Conservation (phyloP, 345 rosid species). For the Aquilaria yunnanensis region DNA sequence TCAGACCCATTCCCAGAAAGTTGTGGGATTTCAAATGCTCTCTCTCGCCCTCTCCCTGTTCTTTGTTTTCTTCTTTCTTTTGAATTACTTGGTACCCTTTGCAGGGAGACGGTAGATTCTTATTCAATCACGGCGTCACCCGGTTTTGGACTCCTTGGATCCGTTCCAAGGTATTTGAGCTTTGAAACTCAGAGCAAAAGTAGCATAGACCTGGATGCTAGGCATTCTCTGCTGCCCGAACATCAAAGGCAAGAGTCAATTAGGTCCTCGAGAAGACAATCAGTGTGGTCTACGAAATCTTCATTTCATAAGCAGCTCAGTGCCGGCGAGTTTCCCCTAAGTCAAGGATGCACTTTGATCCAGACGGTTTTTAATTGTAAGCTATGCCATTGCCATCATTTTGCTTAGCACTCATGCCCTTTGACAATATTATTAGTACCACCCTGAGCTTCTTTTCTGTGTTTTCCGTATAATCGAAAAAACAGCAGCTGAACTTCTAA, state of each 20-base stretch:
- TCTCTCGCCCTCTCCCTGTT: background rate
- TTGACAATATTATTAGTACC: too few relatives aligned
- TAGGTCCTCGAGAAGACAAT: conserved; percentile 44
- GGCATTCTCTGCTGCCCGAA: conserved; percentile 51
- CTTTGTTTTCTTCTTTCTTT: background rate
- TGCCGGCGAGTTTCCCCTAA: conserved; percentile 46
- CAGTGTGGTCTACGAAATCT: conserved; percentile 51
- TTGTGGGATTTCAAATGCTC: background rate
- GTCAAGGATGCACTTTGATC: conserved; percentile 70
- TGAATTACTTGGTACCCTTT: background rate
- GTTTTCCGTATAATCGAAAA: too few relatives aligned
- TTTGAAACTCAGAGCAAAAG: conserved; percentile 26
- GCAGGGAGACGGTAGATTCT: conserved; percentile 72
- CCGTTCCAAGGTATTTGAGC: conserved; percentile 31
- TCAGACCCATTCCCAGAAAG: background rate
- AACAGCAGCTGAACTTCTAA: background rate
- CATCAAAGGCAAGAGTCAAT: conserved; percentile 31
- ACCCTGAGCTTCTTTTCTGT: too few relatives aligned
- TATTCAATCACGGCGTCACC: conserved; percentile 77
- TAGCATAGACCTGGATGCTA: conserved; percentile 42
- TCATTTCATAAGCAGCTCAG: conserved; percentile 43
- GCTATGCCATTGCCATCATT: background rate
- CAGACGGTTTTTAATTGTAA: conserved; percentile 89
- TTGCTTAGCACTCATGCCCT: too few relatives aligned
- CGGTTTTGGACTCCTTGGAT: conserved; percentile 39